Base-by-base conservation (phyloP, 495 filamentous ascomycete genomes). In the Penicillium bialowiezense region DNA sequence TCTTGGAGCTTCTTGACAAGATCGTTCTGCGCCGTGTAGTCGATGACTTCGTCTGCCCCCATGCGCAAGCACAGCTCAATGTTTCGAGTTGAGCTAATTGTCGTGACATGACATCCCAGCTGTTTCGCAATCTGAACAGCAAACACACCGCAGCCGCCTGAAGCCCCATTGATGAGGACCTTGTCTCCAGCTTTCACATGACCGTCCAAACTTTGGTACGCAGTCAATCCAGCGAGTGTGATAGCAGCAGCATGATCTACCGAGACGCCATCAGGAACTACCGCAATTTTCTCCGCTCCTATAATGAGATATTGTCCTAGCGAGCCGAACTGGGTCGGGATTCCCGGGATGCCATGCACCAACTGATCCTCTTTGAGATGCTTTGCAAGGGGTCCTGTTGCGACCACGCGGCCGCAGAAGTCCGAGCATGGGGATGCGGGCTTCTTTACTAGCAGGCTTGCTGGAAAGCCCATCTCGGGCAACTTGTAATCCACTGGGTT, bases 401-500 rank as follows among this genome's bases (percentile, higher is more conserved):
- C 54, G 14, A 78, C 71, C 9, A 90, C 74, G 9, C 73, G 74
- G 3, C 86, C 86, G 43, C 75, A 74, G 55, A 83, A 85, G 62
- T 90, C 86, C 60, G 84, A 65, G 0, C 81, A 78, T 0, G 81
- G 87, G 7, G 78, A 78, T 0, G 79, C 78, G 1, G 77, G 75
- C 23, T 63, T 73, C 23, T 60, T 62, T 51, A 81, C 60, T 4
- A 76, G 39, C 8, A 34, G 36, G 20, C 70, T 67, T 6, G 54
- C 56, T 6, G 81, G 6, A 7, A 73, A 19, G 1, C 69, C 67
- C 38, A 83, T 49, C 51, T 86, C 80, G 18, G 80, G 71, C 7
- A 77, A 45, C 59, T 87, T 87, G 78, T 83, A 81, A 72, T 88
- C 85, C 32, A 78, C 76, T 0, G 85, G 84, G 66, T 88, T 88